Percentiles rank a stretch among this genome's conserved stretches.
phyloP scores from a whole-genome alignment of 352 stramenopile genomes.

The Thalassiosira gravida region DNA sequence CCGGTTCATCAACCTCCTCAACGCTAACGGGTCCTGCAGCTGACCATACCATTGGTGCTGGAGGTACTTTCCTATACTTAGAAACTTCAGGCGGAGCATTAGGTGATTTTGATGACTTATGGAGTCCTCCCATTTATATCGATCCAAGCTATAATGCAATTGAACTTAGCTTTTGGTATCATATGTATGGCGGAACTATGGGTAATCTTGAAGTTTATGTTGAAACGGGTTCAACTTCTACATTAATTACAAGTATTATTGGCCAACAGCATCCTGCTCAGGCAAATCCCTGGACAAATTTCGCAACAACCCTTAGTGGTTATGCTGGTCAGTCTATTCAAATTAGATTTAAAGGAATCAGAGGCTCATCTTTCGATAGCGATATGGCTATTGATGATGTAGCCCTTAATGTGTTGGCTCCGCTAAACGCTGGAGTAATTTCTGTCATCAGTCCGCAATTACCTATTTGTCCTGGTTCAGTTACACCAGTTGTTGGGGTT shows the following conservation, averaged over 20 bases:
- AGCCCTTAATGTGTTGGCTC: neutral
- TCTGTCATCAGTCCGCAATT: neutral
- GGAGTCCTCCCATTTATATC: too few relatives aligned
- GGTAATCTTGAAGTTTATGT: neutral
- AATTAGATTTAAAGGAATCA: neutral
- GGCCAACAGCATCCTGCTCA: too few relatives aligned
- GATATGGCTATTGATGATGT: neutral
- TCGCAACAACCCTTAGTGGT: neutral
- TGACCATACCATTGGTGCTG: too few relatives aligned
- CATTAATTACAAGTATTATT: too few relatives aligned
- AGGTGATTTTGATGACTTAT: too few relatives aligned
- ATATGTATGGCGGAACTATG: neutral
- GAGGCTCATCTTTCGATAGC: neutral
- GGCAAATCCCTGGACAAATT: neutral
- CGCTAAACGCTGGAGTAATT: neutral
- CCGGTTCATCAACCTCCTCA: too few relatives aligned
- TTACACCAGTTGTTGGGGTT: too few relatives aligned
- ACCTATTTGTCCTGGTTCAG: neutral
- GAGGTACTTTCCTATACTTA: too few relatives aligned
- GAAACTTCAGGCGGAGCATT: too few relatives aligned
- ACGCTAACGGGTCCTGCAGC: too few relatives aligned
- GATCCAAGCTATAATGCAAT: too few relatives aligned
- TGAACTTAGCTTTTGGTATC: neutral
- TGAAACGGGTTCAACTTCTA: neutral
- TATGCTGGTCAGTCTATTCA: neutral